phyloP scores from a whole-genome alignment of 345 rosid genomes.

The Syzygium grande region DNA sequence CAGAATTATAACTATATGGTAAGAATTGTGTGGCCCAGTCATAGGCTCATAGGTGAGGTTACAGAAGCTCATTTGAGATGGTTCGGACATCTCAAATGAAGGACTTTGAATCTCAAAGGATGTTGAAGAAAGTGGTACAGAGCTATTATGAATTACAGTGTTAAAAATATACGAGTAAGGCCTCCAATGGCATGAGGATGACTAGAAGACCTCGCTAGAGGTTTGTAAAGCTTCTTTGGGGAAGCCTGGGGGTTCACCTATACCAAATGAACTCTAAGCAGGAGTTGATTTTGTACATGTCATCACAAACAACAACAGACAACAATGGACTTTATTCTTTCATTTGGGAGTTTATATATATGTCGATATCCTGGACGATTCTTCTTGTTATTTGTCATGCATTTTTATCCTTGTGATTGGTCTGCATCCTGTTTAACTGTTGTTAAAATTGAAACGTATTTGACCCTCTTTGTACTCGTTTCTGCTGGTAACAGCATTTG shows the following conservation, averaged over 20 bases:
- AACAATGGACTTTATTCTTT: background rate
- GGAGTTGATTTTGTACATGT: background rate
- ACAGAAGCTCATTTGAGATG: background rate
- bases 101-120: background rate
- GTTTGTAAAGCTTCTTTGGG: background rate
- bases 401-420: background rate
- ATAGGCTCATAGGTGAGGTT: background rate
- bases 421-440: background rate
- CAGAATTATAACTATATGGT: background rate
- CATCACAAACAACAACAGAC: background rate
- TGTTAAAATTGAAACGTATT: background rate
- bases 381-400: fast-evolving
- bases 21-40: background rate
- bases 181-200: background rate
- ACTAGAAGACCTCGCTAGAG: background rate
- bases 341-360: background rate
- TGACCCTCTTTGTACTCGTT: background rate
- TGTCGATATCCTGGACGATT: background rate
- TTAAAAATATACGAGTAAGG: background rate
- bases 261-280: background rate
- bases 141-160: background rate
- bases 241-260: background rate
- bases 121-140: background rate
- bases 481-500: background rate
- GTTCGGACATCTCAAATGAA: background rate